Base-by-base conservation (phyloP, 2,329 filamentous ascomycete species). In the Camillea tinctor region DNA sequence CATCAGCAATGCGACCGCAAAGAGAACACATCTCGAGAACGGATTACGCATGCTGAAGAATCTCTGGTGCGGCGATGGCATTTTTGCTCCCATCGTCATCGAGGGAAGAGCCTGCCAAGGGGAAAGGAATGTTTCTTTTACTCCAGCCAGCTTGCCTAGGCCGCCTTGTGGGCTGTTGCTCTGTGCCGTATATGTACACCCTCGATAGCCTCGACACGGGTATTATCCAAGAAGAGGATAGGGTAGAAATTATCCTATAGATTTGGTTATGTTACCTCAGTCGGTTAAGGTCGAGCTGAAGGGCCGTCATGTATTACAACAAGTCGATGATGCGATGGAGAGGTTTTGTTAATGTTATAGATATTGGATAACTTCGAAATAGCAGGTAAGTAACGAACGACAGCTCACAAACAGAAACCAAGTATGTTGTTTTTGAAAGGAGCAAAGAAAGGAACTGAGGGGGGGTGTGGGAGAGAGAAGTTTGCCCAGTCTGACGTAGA, bases 1-100 rank as follows among this genome's bases (percentile, higher is more conserved):
- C 59, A 81, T 61, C 9, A 82, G 68, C 56, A 83, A 70, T 59
- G 73, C 73, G 21, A 79, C 66, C 54, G 79, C 77, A 64, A 80
- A 74, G 30, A 81, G 60, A 13, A 82, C 70, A 54, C 76, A 79
- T 72, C 78, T 75, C 50, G 75, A 74, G 58, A 82, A 76, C 3
- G 80, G 78, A 65, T 79, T 81, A 63, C 81, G 76, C 79, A 82
- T 81, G 64, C 71, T 81, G 72, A 80, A 74, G 64, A 79, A 74
- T 64, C 75, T 70, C 53, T 73, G 80, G 65, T 77, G 73, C 59
- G 77, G 67, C 59, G 73, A 69, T 30, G 75, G 70, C 62, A 79
- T 68, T 65, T 71, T 76, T 57, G 73, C 73, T 71, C 76, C 77
- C 76, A 79, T 73, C 58, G 68, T 73, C 60, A 57, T 67, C 51